Percentiles rank a stretch among this genome's conserved stretches.
These are phyloP conservation scores for Dillenia turbinata DNA, from an alignment of 164 flowering plant species.

Conservation along the genomic window DNA sequence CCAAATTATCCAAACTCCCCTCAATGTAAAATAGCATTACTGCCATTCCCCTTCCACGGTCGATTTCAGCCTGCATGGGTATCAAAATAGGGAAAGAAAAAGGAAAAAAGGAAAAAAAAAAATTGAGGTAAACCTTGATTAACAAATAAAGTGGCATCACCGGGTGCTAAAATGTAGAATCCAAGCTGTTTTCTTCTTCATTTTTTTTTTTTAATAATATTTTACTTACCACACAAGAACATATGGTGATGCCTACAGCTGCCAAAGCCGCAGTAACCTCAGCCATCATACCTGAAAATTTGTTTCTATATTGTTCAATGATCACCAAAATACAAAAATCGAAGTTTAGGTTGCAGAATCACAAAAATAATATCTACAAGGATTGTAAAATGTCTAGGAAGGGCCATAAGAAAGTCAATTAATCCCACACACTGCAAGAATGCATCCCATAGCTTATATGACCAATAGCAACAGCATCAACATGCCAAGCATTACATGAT, in stretches of 20 bases:
- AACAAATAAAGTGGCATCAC: not conserved
- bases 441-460: too few relatives aligned
- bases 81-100: not conserved
- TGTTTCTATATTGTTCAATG: not conserved
- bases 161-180: not conserved
- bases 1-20: constrained; percentile 68
- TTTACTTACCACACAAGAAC: constrained; percentile 88
- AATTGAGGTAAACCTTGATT: not conserved
- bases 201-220: too few relatives aligned
- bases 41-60: constrained; percentile 71
- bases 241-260: constrained; percentile 57
- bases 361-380: too few relatives aligned
- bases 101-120: not conserved
- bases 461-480: too few relatives aligned
- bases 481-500: too few relatives aligned
- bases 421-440: too few relatives aligned
- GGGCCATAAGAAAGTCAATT: too few relatives aligned
- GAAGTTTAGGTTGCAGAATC: too few relatives aligned
- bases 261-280: constrained; percentile 71
- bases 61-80: constrained; percentile 68
- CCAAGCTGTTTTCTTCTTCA: too few relatives aligned
- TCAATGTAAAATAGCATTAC: constrained; percentile 89
- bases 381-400: too few relatives aligned
- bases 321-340: too few relatives aligned
- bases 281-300: constrained; percentile 78